Percentiles rank a stretch among this genome's conserved stretches.
phyloP scores from a whole-genome alignment of 768 basidiomycete species.

The Boletus barrowsii region DNA sequence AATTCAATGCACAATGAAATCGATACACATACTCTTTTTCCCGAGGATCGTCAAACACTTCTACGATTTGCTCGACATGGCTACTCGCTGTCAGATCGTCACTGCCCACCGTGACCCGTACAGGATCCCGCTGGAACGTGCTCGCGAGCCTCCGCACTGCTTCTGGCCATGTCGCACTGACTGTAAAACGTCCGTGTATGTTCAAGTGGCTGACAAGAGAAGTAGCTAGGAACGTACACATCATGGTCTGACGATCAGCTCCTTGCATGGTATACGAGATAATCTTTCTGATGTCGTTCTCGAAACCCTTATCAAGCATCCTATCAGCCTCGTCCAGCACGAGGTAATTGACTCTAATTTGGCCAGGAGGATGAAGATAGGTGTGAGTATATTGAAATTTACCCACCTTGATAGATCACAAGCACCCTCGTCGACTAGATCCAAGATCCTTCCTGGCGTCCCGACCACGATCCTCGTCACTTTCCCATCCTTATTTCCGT shows the following conservation, averaged over 20 bases:
- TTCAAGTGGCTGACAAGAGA: background rate
- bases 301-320: slow-evolving; percentile 98
- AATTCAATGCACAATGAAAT: background rate
- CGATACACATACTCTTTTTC: slow-evolving; percentile 73
- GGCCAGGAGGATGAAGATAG: background rate
- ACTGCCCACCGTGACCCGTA: slow-evolving; percentile 91
- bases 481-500: slow-evolving; percentile 47
- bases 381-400: background rate
- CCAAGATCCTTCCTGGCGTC: slow-evolving; percentile 90
- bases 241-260: slow-evolving; percentile 82
- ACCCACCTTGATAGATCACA: slow-evolving; percentile 73
- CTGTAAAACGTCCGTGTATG: slow-evolving; percentile 35
- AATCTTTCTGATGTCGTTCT: slow-evolving; percentile 93
- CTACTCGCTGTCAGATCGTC: slow-evolving; percentile 95
- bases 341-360: slow-evolving; percentile 74
- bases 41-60: slow-evolving; percentile 82
- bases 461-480: slow-evolving; percentile 83
- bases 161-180: slow-evolving; percentile 99
- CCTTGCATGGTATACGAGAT: slow-evolving; percentile 70
- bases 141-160: slow-evolving; percentile 84
- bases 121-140: slow-evolving; percentile 81
- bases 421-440: slow-evolving; percentile 83
- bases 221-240: slow-evolving; percentile 62
- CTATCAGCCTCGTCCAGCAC: slow-evolving; percentile 98
- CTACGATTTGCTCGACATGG: slow-evolving; percentile 88